phyloP scores from a whole-genome alignment of 1,139 yeast species.

The Lodderomyces beijingensis region DNA sequence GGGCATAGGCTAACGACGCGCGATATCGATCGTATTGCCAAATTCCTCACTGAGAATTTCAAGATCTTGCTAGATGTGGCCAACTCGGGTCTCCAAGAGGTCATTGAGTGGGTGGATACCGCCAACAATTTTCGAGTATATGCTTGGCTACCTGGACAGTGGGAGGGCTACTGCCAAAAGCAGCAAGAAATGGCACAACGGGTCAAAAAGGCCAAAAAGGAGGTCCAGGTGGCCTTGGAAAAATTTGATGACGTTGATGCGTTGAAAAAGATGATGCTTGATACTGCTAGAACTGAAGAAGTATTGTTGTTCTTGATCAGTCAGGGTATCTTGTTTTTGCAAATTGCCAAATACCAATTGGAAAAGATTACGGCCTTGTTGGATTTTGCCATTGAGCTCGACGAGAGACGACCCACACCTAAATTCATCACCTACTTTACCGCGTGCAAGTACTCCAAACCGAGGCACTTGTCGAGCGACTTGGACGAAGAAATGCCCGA shows the following conservation, averaged over 20 bases:
- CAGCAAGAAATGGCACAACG: constrained; percentile 18
- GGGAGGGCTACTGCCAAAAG: constrained; percentile 12
- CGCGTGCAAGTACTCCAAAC: constrained; percentile 12
- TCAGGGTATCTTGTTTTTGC: constrained; percentile 23
- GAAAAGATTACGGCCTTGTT: constrained; percentile 16
- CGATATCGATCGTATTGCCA: constrained; percentile 27
- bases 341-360: constrained; percentile 19
- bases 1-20: constrained; percentile 14
- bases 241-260: constrained; percentile 13
- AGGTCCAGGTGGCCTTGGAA: constrained; percentile 10
- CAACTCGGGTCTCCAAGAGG: constrained; percentile 16
- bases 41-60: constrained; percentile 17
- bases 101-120: constrained; percentile 24
- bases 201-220: constrained; percentile 13
- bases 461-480: constrained; percentile 11
- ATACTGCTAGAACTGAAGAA: constrained; percentile 20
- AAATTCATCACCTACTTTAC: constrained; percentile 21
- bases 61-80: constrained; percentile 17
- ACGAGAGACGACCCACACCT: constrained; percentile 25
- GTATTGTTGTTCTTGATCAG: constrained; percentile 24
- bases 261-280: constrained; percentile 15
- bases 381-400: constrained; percentile 25
- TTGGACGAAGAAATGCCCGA: constrained; percentile 11
- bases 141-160: constrained; percentile 16
- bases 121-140: constrained; percentile 29